Conservation (phyloP, 441 rosid species). For the Macaranga tanarius region DNA sequence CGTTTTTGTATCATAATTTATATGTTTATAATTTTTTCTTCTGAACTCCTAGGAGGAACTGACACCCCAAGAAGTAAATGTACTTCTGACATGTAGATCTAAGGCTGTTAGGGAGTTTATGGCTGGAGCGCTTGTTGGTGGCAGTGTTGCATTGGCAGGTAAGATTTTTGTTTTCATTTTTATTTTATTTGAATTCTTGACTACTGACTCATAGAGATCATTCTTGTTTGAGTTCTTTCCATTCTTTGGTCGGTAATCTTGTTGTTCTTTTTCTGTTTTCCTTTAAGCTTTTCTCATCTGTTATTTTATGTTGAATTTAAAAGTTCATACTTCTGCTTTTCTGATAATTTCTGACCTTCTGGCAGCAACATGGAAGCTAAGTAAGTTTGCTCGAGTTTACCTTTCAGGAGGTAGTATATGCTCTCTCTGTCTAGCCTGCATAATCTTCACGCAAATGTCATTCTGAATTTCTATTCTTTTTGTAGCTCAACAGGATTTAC, state of each 20-base stretch:
- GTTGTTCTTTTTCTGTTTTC: neutral
- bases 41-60: slow-evolving; percentile 25
- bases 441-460: neutral
- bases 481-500: neutral
- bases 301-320: neutral
- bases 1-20: neutral
- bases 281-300: neutral
- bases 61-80: slow-evolving; percentile 34
- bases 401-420: slow-evolving; percentile 36
- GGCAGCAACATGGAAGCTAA: slow-evolving; percentile 48
- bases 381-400: slow-evolving; percentile 24
- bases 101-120: slow-evolving; percentile 30
- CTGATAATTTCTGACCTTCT: slow-evolving; percentile 24
- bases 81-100: slow-evolving; percentile 26
- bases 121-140: slow-evolving; percentile 32
- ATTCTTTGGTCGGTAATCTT: neutral
- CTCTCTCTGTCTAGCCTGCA: slow-evolving; percentile 8
- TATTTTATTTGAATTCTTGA: neutral
- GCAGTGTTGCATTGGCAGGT: slow-evolving; percentile 40
- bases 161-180: slow-evolving; percentile 1
- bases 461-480: neutral
- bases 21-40: neutral
- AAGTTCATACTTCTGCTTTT: slow-evolving; percentile 1
- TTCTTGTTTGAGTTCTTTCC: neutral
- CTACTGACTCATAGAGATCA: no score